Evolutionary conservation across 345 rosid genomes (phyloP).

Genomic region (Psidium friedrichsthalianum): DNA sequence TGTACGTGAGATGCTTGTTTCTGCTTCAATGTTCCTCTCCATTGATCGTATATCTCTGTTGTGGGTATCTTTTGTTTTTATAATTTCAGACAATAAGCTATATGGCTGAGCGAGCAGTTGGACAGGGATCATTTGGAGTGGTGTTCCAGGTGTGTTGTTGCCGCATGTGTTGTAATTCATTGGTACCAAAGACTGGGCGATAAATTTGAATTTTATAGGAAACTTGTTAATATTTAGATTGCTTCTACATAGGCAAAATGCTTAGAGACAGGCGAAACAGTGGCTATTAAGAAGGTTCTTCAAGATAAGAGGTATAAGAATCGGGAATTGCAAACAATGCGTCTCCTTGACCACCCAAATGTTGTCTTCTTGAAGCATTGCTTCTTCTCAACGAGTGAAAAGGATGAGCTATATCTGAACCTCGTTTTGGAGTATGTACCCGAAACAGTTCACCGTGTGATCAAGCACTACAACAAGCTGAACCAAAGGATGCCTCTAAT

Average conservation of each 20-base stretch:
- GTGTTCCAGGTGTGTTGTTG: slow-evolving; percentile 8
- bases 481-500: slow-evolving; percentile 14
- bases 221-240: neutral
- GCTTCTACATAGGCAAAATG: slow-evolving; percentile 10
- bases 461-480: slow-evolving; percentile 16
- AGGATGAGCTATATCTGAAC: slow-evolving; percentile 18
- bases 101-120: slow-evolving; percentile 16
- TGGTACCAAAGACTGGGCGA: neutral
- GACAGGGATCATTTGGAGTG: slow-evolving; percentile 16
- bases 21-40: neutral
- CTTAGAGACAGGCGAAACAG: slow-evolving; percentile 17
- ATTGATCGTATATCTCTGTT: neutral
- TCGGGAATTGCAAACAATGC: slow-evolving; percentile 16
- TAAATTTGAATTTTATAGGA: neutral
- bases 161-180: neutral
- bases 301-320: slow-evolving; percentile 22
- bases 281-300: slow-evolving; percentile 18
- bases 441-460: slow-evolving; percentile 12
- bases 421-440: slow-evolving; percentile 18
- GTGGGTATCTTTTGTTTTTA: neutral
- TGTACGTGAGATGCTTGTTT: neutral
- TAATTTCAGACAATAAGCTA: slow-evolving; percentile 14
- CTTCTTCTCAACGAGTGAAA: slow-evolving; percentile 13
- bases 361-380: slow-evolving; percentile 14
- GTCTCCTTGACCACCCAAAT: slow-evolving; percentile 20